Percentiles rank a stretch among this genome's conserved stretches.
Evolutionary conservation across 306 rosid species (phyloP).

Genomic region (Begonia masoniana): DNA sequence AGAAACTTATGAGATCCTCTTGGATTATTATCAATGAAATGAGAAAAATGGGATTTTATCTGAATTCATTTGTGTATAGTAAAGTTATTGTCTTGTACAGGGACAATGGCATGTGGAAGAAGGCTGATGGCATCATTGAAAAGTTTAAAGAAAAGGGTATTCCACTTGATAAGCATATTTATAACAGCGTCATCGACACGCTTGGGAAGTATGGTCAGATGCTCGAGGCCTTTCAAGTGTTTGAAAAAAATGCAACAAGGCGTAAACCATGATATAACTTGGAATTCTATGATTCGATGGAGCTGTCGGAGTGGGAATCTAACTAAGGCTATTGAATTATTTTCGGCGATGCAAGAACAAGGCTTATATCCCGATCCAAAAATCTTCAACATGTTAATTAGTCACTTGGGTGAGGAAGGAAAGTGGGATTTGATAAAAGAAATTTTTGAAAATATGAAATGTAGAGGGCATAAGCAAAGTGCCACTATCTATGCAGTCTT

Average conservation of each 20-base stretch:
- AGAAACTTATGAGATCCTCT: conserved; percentile 52
- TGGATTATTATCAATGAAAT: conserved; percentile 54
- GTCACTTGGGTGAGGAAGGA: conserved; percentile 65
- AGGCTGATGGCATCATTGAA: conserved; percentile 48
- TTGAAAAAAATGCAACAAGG: conserved; percentile 45
- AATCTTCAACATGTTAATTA: conserved; percentile 51
- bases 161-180: conserved; percentile 38
- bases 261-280: conserved; percentile 51
- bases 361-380: conserved; percentile 78
- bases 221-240: conserved; percentile 46
- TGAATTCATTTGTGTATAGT: conserved; percentile 46
- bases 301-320: conserved; percentile 50
- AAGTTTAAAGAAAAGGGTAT: conserved; percentile 49
- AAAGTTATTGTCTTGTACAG: conserved; percentile 55
- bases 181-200: conserved; percentile 54
- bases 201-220: conserved; percentile 65
- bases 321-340: conserved; percentile 37
- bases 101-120: conserved; percentile 89
- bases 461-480: conserved; percentile 33
- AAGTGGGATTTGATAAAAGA: conserved; percentile 51
- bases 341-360: conserved; percentile 50
- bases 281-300: conserved; percentile 64
- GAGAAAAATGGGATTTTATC: conserved; percentile 33
- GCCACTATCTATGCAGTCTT: conserved; percentile 45
- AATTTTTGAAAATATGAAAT: conserved; percentile 45